phyloP scores from a whole-genome alignment of 306 rosid genomes.

The Glycine tomentella region DNA sequence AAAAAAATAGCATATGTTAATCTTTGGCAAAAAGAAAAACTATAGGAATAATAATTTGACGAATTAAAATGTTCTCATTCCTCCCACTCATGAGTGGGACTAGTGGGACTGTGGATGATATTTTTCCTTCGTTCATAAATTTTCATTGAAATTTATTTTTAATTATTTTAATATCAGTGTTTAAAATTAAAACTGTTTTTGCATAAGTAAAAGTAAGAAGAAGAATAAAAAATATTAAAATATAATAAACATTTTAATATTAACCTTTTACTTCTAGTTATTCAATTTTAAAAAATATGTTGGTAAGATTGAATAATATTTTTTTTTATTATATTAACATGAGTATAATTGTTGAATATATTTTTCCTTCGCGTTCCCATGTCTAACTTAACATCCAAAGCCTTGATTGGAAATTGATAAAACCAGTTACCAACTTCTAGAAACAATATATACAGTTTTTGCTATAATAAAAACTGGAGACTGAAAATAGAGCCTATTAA shows the following conservation, averaged over 20 bases:
- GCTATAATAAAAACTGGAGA: not conserved
- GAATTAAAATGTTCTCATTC: constrained; percentile 27
- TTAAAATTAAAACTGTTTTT: not conserved
- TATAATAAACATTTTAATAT: no score
- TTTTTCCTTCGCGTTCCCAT: not conserved
- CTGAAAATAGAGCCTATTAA: not conserved
- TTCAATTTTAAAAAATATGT: no score
- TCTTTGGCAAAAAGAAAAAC: constrained; percentile 10
- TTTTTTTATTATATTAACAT: no score
- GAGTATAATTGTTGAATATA: not conserved
- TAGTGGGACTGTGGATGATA: not conserved
- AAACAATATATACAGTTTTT: no score
- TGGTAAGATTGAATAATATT: no score
- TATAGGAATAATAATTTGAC: constrained; percentile 23
- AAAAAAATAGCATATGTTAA: not conserved
- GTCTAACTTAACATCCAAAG: not conserved
- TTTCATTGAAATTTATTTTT: not conserved
- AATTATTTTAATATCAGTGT: not conserved
- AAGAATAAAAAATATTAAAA: no score
- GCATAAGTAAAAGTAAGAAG: not conserved
- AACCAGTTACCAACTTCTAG: not conserved
- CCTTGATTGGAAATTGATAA: not conserved
- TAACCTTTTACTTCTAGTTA: no score
- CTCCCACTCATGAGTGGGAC: constrained; percentile 16
- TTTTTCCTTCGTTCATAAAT: not conserved